A percentile compares a stretch with the other conserved stretches of the same genome.
These are phyloP conservation scores for Alternaria arborescens DNA, from an alignment of 2,329 filamentous ascomycete species.

Conservation along the genomic window DNA sequence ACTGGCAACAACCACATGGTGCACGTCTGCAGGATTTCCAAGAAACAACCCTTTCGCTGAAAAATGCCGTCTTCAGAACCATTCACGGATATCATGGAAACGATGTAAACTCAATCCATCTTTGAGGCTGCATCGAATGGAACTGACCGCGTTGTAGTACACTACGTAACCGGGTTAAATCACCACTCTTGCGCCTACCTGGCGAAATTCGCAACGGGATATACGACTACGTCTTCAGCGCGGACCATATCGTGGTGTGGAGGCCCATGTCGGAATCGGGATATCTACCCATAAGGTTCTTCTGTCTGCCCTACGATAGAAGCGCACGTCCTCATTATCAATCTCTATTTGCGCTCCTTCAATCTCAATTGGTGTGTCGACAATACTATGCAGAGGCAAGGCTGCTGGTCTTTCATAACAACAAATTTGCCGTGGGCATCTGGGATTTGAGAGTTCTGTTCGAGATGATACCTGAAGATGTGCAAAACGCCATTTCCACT, in stretches of 20 bases:
- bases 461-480: background rate
- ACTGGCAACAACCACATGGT: background rate
- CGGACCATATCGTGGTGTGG: no score
- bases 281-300: no score
- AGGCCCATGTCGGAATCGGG: no score
- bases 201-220: background rate
- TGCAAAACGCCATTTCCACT: background rate
- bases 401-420: rapidly evolving
- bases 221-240: background rate
- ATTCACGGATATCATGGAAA: background rate
- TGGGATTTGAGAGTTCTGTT: rapidly evolving
- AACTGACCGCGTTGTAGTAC: background rate
- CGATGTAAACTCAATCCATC: background rate
- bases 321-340: background rate
- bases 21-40: background rate
- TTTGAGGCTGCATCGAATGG: background rate
- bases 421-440: rapidly evolving
- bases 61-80: background rate
- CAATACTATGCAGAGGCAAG: background rate
- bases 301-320: background rate
- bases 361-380: background rate
- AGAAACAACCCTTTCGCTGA: rapidly evolving
- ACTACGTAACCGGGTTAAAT: background rate
- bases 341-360: background rate
- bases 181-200: background rate